These are phyloP conservation scores for Malus sieversii DNA, from an alignment of 306 rosid genomes.

Conservation along the genomic window DNA sequence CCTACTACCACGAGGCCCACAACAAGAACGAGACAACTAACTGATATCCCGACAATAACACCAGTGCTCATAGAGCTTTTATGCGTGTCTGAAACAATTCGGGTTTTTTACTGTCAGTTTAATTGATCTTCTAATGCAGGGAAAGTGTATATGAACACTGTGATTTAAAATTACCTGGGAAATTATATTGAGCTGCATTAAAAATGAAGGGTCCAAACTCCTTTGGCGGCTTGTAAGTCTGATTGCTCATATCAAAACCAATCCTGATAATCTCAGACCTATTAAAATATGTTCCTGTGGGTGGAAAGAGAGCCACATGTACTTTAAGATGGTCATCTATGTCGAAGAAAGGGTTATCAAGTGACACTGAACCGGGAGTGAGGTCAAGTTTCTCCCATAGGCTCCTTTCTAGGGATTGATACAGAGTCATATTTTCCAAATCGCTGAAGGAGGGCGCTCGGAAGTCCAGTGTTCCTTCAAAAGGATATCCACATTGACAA, in stretches of 20 bases:
- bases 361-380: slow-evolving; percentile 76
- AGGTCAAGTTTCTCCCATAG: slow-evolving; percentile 57
- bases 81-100: slow-evolving; percentile 32
- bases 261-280: slow-evolving; percentile 69
- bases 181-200: slow-evolving; percentile 60
- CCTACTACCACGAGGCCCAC: slow-evolving; percentile 59
- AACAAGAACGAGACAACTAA: slow-evolving; percentile 50
- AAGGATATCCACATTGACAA: slow-evolving; percentile 85
- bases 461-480: slow-evolving; percentile 61
- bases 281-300: slow-evolving; percentile 51
- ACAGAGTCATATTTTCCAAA: slow-evolving; percentile 40
- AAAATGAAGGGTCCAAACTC: slow-evolving; percentile 77
- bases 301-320: slow-evolving; percentile 73
- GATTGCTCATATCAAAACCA: slow-evolving; percentile 73
- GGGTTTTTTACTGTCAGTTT: slow-evolving; percentile 13
- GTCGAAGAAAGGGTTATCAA: slow-evolving; percentile 68
- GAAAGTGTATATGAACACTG: not conserved
- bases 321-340: slow-evolving; percentile 73
- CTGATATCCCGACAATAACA: slow-evolving; percentile 44
- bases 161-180: slow-evolving; percentile 45
- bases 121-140: not conserved
- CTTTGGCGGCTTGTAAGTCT: slow-evolving; percentile 76
- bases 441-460: slow-evolving; percentile 82
- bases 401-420: slow-evolving; percentile 49
- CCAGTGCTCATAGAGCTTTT: slow-evolving; percentile 41